These are phyloP conservation scores for Huntiella omanensis DNA, from an alignment of 2,329 filamentous ascomycete species.

Conservation along the genomic window DNA sequence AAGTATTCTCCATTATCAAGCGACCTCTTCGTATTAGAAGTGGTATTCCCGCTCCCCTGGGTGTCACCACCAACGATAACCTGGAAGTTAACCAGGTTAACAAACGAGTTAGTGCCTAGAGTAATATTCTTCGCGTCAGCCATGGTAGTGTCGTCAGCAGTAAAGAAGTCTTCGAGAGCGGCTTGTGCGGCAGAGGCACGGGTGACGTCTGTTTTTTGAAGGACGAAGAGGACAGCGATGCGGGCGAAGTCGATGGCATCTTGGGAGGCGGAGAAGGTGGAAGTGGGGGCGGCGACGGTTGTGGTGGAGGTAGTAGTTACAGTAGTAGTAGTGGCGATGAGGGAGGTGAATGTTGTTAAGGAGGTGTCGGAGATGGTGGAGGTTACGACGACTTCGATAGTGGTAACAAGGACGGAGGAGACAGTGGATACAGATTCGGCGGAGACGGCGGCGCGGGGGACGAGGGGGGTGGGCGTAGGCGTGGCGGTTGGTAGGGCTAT, in stretches of 20 bases:
- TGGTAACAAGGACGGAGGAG: slow-evolving; percentile 5
- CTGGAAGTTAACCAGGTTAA: slow-evolving; percentile 30
- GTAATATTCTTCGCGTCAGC: slow-evolving; percentile 23
- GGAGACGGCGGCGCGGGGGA: not conserved
- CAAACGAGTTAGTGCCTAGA: slow-evolving; percentile 25
- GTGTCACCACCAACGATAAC: slow-evolving; percentile 7
- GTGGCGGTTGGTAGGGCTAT: not conserved
- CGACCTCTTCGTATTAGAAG: not conserved
- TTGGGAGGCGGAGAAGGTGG: slow-evolving; percentile 30
- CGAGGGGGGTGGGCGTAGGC: not conserved
- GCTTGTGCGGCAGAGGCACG: slow-evolving; percentile 35
- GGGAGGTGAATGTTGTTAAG: slow-evolving; percentile 9
- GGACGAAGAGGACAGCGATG: slow-evolving; percentile 40
- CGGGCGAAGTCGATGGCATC: slow-evolving; percentile 44
- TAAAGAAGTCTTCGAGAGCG: slow-evolving; percentile 36
- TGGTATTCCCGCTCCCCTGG: slow-evolving; percentile 2
- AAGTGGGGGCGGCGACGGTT: slow-evolving; percentile 5
- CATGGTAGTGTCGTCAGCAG: slow-evolving; percentile 18
- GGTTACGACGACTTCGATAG: slow-evolving; percentile 8
- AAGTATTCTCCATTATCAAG: too few species aligned
- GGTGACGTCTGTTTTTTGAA: slow-evolving; percentile 33
- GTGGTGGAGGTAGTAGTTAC: slow-evolving; percentile 7
- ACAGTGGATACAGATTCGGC: slow-evolving; percentile 1
- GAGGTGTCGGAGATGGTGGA: slow-evolving; percentile 4
- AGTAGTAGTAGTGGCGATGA: slow-evolving; percentile 6